phyloP scores from a whole-genome alignment of 176 grass and related monocot species.

The Aegilops bicornis region DNA sequence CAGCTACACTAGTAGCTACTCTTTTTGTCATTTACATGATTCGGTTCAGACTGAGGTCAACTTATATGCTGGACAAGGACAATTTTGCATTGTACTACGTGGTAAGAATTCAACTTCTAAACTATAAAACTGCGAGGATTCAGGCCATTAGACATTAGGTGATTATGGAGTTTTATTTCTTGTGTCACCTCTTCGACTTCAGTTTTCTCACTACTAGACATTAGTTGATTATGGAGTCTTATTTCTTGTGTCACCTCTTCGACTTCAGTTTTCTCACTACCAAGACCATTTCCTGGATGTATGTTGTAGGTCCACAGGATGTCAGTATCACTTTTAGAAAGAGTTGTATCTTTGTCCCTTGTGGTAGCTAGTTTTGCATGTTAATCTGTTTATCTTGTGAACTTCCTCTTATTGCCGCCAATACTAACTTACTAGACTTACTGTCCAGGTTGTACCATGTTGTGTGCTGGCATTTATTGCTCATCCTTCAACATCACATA shows the following conservation, averaged over 20 bases:
- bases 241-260: neutral
- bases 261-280: neutral
- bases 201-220: neutral
- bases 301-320: neutral
- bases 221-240: neutral
- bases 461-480: conserved; percentile 53
- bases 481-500: conserved; percentile 93
- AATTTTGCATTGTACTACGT: conserved; percentile 92
- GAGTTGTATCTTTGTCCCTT: neutral
- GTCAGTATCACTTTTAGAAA: conserved; percentile 4
- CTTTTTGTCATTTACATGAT: conserved; percentile 99
- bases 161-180: neutral
- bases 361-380: conserved; percentile 1
- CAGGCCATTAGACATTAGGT: neutral
- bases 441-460: conserved; percentile 76
- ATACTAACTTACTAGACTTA: conserved; percentile 5
- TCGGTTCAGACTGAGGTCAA: conserved; percentile 86
- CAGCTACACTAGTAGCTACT: conserved; percentile 83
- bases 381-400: neutral
- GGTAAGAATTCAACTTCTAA: conserved; percentile 53
- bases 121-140: neutral
- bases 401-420: neutral
- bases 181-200: neutral
- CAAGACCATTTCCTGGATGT: neutral
- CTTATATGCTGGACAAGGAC: conserved; percentile 96